Evolutionary conservation across 1,284 basidiomycete species (phyloP).

Genomic region (Schizophyllum amplum): DNA sequence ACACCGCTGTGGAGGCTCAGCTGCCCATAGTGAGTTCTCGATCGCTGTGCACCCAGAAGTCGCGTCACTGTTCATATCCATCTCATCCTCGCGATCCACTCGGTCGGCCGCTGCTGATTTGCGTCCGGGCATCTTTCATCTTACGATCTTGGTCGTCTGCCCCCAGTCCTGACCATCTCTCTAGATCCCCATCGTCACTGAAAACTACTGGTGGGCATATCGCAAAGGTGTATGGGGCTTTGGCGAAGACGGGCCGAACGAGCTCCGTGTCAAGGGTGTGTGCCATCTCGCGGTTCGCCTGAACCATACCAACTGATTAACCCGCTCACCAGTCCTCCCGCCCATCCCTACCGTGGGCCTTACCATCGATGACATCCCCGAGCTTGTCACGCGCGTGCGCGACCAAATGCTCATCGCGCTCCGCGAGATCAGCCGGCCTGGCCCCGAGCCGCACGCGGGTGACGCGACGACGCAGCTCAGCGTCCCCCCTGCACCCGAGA

Average conservation of each 20-base stretch:
- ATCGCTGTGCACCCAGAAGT: neutral
- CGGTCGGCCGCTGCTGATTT: too few species aligned
- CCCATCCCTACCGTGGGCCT: conserved; percentile 69
- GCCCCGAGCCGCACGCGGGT: conserved; percentile 19
- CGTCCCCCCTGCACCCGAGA: neutral
- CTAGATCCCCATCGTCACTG: conserved; percentile 75
- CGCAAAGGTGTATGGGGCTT: conserved; percentile 70
- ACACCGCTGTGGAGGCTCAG: conserved; percentile 85
- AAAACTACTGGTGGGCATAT: conserved; percentile 91
- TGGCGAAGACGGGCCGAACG: conserved; percentile 34
- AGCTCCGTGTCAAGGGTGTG: conserved; percentile 76
- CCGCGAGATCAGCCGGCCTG: conserved; percentile 53
- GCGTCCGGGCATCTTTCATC: too few species aligned
- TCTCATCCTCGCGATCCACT: neutral
- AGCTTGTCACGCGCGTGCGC: conserved; percentile 55
- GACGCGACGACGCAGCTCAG: conserved; percentile 6
- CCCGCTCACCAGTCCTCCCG: conserved; percentile 52
- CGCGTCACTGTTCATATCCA: neutral
- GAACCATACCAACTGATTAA: neutral
- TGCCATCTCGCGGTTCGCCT: conserved; percentile 1
- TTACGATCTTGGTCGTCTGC: too few species aligned
- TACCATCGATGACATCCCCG: conserved; percentile 55
- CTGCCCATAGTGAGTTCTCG: conserved; percentile 55
- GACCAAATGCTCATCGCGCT: conserved; percentile 67
- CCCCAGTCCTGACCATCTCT: neutral